Evolutionary conservation across 2,329 filamentous ascomycete species (phyloP), one percentile per base, ranked within the genome.

Genomic region (Teratosphaeriaceae sp.): DNA sequence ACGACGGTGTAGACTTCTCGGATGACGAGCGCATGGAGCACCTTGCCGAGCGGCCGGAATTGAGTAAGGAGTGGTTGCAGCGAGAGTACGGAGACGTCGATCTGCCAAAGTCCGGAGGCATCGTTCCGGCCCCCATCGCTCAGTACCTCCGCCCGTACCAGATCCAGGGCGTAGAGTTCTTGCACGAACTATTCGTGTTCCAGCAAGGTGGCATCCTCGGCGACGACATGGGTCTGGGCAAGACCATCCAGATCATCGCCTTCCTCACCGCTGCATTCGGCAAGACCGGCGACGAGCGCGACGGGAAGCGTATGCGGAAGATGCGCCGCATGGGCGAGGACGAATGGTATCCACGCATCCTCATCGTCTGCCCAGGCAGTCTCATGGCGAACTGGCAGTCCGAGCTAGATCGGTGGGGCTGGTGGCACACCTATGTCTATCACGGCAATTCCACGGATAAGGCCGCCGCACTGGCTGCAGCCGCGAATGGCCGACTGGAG

Each of bases 141-240:
- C 89, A 92, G 59, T 96, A 92, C 67, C 71, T 98, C 38, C 80
- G 92, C 46, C 85, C 89, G 50, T 98, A 98, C 57, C 92, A 98
- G 62, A 73, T 97, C 1, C 77, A 85, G 21, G 92, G 92, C 4
- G 86, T 84, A 12, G 75, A 78, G 23, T 97, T 96, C 56, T 72
- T 98, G 6, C 89, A 97, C 60, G 78, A 86, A 46, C 76, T 86
- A 18, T 97, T 97, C 59, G 84, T 96, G 3, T 90, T 87, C 52
- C 92, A 98, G 58, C 84, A 83, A 54, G 92, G 92, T 1, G 88
- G 85, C 1, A 85, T 98, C 18, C 73, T 98, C 0, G 89, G 90
- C 2, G 92, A 98, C 59, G 92, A 98, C 58, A 98, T 98, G 92
- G 92, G 92, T 16, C 66, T 98, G 23, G 92, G 92, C 1, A 98